Conservation (phyloP, 1,139 yeast genomes). For the Candida sp. region DNA sequence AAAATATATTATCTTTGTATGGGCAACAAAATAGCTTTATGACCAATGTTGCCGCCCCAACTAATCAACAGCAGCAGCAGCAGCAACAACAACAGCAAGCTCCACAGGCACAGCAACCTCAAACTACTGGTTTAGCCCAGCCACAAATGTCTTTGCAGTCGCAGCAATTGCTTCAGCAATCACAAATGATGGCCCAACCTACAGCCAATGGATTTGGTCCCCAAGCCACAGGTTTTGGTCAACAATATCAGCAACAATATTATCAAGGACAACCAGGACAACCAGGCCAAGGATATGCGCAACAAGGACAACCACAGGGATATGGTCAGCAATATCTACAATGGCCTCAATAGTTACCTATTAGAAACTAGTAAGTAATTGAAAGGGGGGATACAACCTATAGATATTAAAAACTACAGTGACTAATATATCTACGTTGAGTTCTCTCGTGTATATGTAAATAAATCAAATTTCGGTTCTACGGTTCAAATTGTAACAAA, state of each 20-base stretch:
- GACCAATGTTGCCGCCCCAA: conserved; percentile 21
- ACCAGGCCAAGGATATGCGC: background rate
- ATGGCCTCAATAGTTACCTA: background rate
- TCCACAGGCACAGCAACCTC: background rate
- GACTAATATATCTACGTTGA: too few species aligned
- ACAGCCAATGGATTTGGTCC: conserved; percentile 3
- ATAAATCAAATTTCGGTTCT: too few species aligned
- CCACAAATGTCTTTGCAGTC: conserved; percentile 2
- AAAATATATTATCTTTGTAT: conserved; percentile 39
- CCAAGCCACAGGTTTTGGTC: background rate
- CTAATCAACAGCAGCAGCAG: conserved; percentile 7
- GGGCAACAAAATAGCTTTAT: conserved; percentile 29
- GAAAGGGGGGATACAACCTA: too few species aligned
- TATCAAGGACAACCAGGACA: background rate
- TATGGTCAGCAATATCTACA: background rate
- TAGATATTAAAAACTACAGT: too few species aligned
- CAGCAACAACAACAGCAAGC: conserved; percentile 4
- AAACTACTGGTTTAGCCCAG: background rate
- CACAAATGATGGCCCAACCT: background rate
- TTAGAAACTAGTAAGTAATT: too few species aligned
- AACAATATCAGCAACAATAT: background rate
- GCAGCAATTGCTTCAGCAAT: conserved; percentile 11
- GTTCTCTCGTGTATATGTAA: too few species aligned
- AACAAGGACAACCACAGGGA: too few species aligned
- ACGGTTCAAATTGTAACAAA: too few species aligned